These are phyloP conservation scores for Papiliotrema fonsecae DNA, from an alignment of 1,284 basidiomycete species.

Conservation along the genomic window DNA sequence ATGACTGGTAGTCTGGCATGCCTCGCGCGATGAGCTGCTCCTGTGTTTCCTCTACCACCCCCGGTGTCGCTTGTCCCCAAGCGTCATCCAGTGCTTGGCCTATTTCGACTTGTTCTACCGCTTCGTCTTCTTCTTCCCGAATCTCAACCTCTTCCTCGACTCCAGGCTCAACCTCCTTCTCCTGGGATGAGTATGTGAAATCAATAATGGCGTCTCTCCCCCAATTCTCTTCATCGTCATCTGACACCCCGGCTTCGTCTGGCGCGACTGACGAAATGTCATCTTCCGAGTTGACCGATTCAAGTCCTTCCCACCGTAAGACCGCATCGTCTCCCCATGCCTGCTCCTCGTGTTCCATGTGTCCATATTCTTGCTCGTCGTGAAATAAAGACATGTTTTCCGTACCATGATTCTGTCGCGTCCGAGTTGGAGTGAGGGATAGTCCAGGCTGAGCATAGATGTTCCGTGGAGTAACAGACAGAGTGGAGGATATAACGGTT, in stretches of 20 bases:
- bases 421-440: background rate
- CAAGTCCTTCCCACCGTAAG: constrained; percentile 14
- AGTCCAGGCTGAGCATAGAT: background rate
- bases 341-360: constrained; percentile 2
- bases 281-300: constrained; percentile 1
- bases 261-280: constrained; percentile 21
- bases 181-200: background rate
- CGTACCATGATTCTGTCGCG: no score
- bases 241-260: constrained; percentile 23
- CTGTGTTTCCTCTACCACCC: constrained; percentile 2
- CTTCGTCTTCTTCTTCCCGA: no score
- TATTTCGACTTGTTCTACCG: background rate
- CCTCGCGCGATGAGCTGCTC: constrained; percentile 20
- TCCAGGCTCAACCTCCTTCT: background rate
- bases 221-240: constrained; percentile 11
- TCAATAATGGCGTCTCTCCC: constrained; percentile 5
- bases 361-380: background rate
- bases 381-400: no score
- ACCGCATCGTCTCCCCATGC: constrained; percentile 31
- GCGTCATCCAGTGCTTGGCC: background rate
- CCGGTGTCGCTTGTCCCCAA: background rate
- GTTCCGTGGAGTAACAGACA: constrained; percentile 11
- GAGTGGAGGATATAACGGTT: constrained; percentile 1
- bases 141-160: no score
- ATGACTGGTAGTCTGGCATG: constrained; percentile 40